A percentile compares a stretch with the other conserved stretches of the same genome.
Conservation (phyloP, 2,329 filamentous ascomycete genomes). For the Biscogniauxia marginata region DNA sequence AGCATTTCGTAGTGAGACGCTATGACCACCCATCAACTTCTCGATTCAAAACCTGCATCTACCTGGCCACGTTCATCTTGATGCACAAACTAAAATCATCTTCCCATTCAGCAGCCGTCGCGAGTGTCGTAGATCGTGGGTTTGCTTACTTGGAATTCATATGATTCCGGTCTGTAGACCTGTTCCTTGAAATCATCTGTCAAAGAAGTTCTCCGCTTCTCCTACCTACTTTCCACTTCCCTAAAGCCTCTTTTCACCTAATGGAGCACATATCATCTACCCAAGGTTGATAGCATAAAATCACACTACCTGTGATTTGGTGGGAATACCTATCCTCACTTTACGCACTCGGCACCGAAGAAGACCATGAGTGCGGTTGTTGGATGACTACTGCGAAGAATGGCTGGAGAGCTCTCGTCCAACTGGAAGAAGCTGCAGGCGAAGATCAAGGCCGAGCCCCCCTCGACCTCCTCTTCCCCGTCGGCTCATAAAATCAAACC, state of each 20-base stretch:
- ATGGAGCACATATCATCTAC: no score
- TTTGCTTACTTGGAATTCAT: no score
- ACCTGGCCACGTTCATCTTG: background rate
- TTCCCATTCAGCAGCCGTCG: no score
- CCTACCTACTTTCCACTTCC: no score
- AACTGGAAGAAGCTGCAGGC: slow-evolving; percentile 81
- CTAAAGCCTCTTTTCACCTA: no score
- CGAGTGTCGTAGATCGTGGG: no score
- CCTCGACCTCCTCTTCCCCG: slow-evolving; percentile 24
- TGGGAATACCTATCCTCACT: background rate
- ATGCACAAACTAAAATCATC: background rate
- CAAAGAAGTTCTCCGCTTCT: no score
- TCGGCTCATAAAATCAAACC: slow-evolving; percentile 8
- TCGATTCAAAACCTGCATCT: background rate
- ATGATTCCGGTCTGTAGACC: no score
- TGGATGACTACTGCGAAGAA: slow-evolving; percentile 20
- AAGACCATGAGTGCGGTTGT: background rate
- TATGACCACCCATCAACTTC: no score
- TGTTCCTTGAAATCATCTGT: no score
- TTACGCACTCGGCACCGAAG: background rate
- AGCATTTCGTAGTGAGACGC: background rate
- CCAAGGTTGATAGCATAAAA: no score
- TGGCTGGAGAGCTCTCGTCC: slow-evolving; percentile 55
- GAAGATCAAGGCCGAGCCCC: slow-evolving; percentile 49
- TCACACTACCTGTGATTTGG: no score